Base-by-base conservation (phyloP, 177 flowering plant species). In the Vitis hybrid region DNA sequence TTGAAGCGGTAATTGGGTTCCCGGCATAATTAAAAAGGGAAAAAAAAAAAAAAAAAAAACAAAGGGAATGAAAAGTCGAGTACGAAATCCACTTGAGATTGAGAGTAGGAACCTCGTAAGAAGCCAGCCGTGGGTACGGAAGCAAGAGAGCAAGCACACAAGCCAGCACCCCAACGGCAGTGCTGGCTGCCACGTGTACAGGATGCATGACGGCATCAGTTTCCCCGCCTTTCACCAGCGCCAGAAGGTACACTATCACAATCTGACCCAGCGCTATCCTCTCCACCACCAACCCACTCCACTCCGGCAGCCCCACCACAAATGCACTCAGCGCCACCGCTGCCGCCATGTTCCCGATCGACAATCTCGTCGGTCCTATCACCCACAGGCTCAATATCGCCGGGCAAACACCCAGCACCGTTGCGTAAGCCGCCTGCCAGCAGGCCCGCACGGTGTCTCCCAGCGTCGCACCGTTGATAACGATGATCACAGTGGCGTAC, bases 201-300 rank as follows among this genome's bases (percentile, higher is more conserved):
- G 97, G 94, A 66, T 89, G 93, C 90, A 83, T 77, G 55, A 89
- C 52, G 2, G 86, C 66, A 1, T 80, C 85, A 15, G 84, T 83
- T 1, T 64, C 30, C 55, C 5, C 82, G 6, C 91, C 90, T 7
- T 83, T 64, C 15, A 79, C 70, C 52, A 68, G 85, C 19, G 77
- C 90, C 1, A 80, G 55, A 0, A 88, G 86, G 66, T 91, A 94
- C 10, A 82, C 75, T 0, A 94, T 10, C 9, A 91, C 94, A 58
- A 88, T 81, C 87, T 94, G 99, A 0, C 86, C 94, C 64, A 94
- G 74, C 15, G 92, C 94, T 0, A 94, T 84, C 12, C 93, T 72
- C 76, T 91, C 92, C 0, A 87, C 66, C 8, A 86, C 19, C 72
- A 91, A 62, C 23, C 80, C 91, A 1, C 88, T 85, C 8, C 79